Conservation (phyloP, 768 basidiomycete species). For the Lepiota brunneoincarnata region DNA sequence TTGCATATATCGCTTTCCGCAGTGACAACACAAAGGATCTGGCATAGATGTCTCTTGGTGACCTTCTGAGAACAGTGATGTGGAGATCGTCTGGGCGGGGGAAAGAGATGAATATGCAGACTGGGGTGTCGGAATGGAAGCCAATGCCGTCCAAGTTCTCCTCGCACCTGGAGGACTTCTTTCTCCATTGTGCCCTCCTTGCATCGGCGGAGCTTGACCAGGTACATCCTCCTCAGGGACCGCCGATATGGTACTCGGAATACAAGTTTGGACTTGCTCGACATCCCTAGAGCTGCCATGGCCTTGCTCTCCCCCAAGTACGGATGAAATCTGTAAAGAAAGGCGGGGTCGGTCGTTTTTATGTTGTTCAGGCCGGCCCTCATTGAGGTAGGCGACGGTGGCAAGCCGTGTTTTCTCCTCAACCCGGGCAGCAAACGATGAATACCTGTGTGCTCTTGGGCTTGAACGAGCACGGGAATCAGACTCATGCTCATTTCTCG, state of each 20-base stretch:
- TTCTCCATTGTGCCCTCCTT: neutral
- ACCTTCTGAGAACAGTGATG: neutral
- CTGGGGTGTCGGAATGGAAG: too few relatives aligned
- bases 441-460: conserved; percentile 16
- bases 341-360: neutral
- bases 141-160: too few relatives aligned
- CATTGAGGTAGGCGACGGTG: neutral
- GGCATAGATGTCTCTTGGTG: neutral
- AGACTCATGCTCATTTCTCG: neutral
- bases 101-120: too few relatives aligned
- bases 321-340: neutral
- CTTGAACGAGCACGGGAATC: conserved; percentile 2
- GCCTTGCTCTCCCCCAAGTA: neutral
- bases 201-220: neutral
- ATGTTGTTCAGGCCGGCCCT: neutral
- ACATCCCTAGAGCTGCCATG: neutral
- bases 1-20: neutral
- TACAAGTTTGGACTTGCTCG: neutral
- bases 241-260: neutral
- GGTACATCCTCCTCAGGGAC: neutral
- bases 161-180: too few relatives aligned
- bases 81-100: too few relatives aligned
- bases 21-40: neutral
- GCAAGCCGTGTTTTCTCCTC: conserved; percentile 34
- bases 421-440: conserved; percentile 42